These are phyloP conservation scores for Salisapilia sapeloensis DNA, from an alignment of 352 stramenopile species.

Conservation along the genomic window DNA sequence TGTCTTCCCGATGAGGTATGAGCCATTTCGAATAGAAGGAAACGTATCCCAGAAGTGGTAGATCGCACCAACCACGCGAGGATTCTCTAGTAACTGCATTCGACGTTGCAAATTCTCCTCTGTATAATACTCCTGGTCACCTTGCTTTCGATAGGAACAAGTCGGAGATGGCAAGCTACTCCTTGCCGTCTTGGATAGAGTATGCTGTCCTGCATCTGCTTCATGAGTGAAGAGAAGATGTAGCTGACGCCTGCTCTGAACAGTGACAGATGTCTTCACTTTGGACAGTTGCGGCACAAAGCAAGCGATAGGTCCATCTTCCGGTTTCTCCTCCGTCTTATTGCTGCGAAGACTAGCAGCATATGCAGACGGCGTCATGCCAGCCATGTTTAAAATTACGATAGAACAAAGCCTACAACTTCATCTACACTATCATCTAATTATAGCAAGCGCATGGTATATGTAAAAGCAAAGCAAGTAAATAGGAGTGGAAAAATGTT, in stretches of 20 bases:
- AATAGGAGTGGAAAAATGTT: neutral
- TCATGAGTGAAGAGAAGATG: slow-evolving; percentile 41
- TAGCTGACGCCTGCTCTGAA: slow-evolving; percentile 17
- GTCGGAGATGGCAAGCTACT: slow-evolving; percentile 1
- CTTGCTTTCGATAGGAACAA: slow-evolving; percentile 51
- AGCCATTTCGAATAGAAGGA: slow-evolving; percentile 23
- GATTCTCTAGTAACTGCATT: slow-evolving; percentile 28
- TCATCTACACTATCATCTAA: too few species aligned
- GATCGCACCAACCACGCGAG: slow-evolving; percentile 24
- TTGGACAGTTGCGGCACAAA: slow-evolving; percentile 46
- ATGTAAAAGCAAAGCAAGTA: too few species aligned
- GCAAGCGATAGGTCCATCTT: too few species aligned
- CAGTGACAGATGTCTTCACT: slow-evolving; percentile 49
- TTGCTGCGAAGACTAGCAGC: too few species aligned
- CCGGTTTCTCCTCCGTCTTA: too few species aligned
- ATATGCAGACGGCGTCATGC: neutral
- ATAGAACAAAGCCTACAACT: too few species aligned
- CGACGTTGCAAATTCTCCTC: slow-evolving; percentile 44
- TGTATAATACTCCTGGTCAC: slow-evolving; percentile 46
- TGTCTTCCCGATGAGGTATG: slow-evolving; percentile 15
- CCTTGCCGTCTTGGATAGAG: neutral
- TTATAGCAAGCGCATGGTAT: too few species aligned
- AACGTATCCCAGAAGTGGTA: slow-evolving; percentile 64
- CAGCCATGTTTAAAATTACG: too few species aligned
- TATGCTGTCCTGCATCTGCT: neutral